These are phyloP conservation scores for Seiridium cupressi DNA, from an alignment of 2,329 filamentous ascomycete genomes.

Conservation along the genomic window DNA sequence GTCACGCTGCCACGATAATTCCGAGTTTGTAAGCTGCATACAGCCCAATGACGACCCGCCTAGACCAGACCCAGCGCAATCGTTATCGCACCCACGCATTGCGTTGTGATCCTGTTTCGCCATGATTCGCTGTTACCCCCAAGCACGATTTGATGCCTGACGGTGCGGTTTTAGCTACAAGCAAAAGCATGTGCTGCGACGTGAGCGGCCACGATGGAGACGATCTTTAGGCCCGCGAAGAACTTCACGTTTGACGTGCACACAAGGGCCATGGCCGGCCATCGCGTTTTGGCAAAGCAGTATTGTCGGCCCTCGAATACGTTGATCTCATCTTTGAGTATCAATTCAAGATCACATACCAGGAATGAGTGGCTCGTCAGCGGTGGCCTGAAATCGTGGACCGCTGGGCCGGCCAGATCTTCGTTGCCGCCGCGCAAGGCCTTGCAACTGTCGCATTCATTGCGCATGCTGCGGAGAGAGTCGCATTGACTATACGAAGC, in stretches of 20 bases:
- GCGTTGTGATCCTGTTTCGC: background rate
- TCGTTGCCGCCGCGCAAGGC: background rate
- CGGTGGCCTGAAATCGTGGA: too few species aligned
- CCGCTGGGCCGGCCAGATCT: background rate
- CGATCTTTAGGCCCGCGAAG: background rate
- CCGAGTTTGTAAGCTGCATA: slow-evolving; percentile 6
- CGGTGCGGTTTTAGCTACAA: background rate
- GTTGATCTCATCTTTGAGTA: too few species aligned
- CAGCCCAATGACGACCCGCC: background rate
- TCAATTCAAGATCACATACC: too few species aligned
- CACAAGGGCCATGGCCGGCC: too few species aligned
- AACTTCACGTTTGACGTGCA: too few species aligned
- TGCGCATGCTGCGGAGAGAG: background rate
- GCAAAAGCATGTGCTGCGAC: background rate
- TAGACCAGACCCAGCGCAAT: background rate
- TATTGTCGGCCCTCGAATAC: too few species aligned
- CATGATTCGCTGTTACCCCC: background rate
- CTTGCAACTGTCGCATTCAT: background rate
- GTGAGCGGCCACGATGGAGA: background rate
- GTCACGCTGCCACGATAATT: background rate
- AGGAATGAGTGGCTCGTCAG: too few species aligned
- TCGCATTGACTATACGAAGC: background rate
- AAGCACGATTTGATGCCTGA: background rate
- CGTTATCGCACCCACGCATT: background rate
- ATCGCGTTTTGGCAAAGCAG: too few species aligned